A percentile compares a stretch with the other conserved stretches of the same genome.
These are phyloP conservation scores for Jatropha curcas DNA, from an alignment of 345 rosid genomes.

Conservation along the genomic window DNA sequence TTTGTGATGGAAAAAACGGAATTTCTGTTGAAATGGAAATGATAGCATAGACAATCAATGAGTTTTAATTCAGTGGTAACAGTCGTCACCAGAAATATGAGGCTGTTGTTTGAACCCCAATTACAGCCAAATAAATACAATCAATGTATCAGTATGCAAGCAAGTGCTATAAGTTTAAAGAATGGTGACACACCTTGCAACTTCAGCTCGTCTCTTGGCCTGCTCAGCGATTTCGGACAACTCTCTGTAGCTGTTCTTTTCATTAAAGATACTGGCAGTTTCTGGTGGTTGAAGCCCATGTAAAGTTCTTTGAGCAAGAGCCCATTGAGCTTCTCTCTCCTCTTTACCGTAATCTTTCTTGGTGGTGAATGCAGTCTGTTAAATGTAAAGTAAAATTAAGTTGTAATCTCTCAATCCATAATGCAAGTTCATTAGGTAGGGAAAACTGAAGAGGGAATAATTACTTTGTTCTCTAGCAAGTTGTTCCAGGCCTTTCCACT, in stretches of 20 bases:
- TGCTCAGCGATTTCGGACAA: slow-evolving; percentile 37
- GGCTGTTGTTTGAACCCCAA: too few relatives aligned
- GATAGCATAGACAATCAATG: background rate
- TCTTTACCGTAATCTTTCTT: slow-evolving; percentile 37
- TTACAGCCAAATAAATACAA: too few relatives aligned
- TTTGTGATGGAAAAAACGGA: background rate
- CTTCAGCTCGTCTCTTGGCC: slow-evolving; percentile 36
- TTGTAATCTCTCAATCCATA: background rate
- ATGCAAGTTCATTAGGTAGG: background rate
- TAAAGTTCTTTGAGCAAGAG: slow-evolving; percentile 32
- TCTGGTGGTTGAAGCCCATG: slow-evolving; percentile 36
- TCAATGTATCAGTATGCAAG: background rate
- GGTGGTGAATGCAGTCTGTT: slow-evolving; percentile 34
- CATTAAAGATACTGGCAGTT: slow-evolving; percentile 18
- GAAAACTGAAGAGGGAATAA: background rate
- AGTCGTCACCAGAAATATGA: too few relatives aligned
- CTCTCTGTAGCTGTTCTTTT: slow-evolving; percentile 29
- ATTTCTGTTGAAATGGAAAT: too few relatives aligned
- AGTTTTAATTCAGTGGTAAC: too few relatives aligned
- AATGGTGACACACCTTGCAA: slow-evolving; percentile 21
- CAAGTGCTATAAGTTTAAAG: background rate
- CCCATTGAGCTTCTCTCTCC: slow-evolving; percentile 38
- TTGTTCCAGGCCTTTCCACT: slow-evolving; percentile 36
- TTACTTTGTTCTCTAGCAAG: slow-evolving; percentile 31
- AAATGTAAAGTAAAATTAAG: background rate